Evolutionary conservation across 495 filamentous ascomycete species (phyloP), one percentile per base, ranked within the genome.

Genomic region (Pyrenula massariospora): DNA sequence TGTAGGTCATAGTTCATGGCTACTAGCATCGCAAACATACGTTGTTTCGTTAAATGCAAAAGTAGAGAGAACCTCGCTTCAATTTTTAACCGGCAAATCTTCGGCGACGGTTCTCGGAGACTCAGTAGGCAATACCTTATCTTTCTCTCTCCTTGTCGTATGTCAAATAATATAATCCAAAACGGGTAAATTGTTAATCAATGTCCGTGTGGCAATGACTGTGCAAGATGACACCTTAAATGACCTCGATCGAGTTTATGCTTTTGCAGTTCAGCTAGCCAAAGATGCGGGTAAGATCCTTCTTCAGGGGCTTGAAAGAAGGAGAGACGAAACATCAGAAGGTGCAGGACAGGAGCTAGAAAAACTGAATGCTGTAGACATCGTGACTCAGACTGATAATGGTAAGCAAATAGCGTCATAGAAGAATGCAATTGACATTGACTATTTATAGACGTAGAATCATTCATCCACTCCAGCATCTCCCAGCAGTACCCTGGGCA

Each of bases 351-450:
- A 52, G 22, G 50, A 52, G 8, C 8, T 20, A 24, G 75, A 78
- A 68, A 88, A 88, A 62, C 82, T 84, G 19, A 86, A 76, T 62
- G 73, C 85, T 0, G 85, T 88, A 10, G 84, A 87, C 63, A 79
- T 87, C 53, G 84, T 88, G 25, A 87, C 84, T 24, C 79, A 87
- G 69, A 83, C 81, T 0, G 84, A 87, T 62, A 78, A 85, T 68
- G 82, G 84, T 84, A 61, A 58, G 70, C 62, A 22, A 24, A 10
- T n/a, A n/a, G n/a, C n/a, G n/a, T n/a, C n/a, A n/a, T n/a, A n/a
- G n/a, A n/a, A n/a, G n/a, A n/a, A n/a, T n/a, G n/a, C n/a, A n/a
- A n/a, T n/a, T n/a, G n/a, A n/a, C n/a, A n/a, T n/a, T n/a, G n/a
- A n/a, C n/a, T n/a, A n/a, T n/a, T n/a, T n/a, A 10, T 51, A 86